Evolutionary conservation across 2,329 filamentous ascomycete genomes (phyloP).

Genomic region (Aspergillaceae sp.): DNA sequence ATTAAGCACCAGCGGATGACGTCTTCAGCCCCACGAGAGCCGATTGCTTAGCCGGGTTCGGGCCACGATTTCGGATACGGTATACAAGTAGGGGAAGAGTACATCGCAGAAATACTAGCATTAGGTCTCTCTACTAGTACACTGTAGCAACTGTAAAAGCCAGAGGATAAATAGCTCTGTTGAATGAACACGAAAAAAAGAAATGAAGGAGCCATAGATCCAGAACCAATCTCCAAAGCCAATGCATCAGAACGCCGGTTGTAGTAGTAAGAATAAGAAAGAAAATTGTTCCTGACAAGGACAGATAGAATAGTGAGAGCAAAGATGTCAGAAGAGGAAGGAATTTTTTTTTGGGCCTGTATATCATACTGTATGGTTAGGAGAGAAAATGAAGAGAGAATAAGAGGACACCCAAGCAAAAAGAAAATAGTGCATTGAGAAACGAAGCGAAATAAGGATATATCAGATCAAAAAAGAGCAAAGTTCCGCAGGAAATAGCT

Average conservation of each 20-base stretch:
- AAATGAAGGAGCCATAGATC: constrained; percentile 9
- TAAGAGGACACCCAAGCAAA: constrained; percentile 5
- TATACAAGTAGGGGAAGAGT: too few relatives aligned
- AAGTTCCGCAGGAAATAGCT: constrained; percentile 3
- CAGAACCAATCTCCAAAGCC: constrained; percentile 23
- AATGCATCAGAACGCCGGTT: constrained; percentile 29
- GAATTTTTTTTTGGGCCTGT: constrained; percentile 8
- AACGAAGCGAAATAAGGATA: constrained; percentile 10
- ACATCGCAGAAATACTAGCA: not conserved
- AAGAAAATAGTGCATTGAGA: constrained; percentile 6
- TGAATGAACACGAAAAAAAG: constrained; percentile 5
- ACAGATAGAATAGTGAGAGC: constrained; percentile 5
- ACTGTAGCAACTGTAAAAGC: not conserved
- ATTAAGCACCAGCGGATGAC: too few relatives aligned
- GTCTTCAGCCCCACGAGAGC: too few relatives aligned
- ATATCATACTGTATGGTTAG: constrained; percentile 16
- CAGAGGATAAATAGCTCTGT: not conserved
- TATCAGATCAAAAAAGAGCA: constrained; percentile 8
- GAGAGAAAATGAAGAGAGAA: constrained; percentile 8
- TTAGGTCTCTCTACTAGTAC: constrained; percentile 3
- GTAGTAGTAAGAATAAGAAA: constrained; percentile 10
- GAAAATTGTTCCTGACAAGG: constrained; percentile 10
- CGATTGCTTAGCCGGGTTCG: too few relatives aligned
- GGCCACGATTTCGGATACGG: too few relatives aligned
- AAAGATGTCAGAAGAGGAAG: constrained; percentile 3